Evolutionary conservation across 1,139 yeast species (phyloP).

Genomic region (Nakaseomyces uthaithaninus): DNA sequence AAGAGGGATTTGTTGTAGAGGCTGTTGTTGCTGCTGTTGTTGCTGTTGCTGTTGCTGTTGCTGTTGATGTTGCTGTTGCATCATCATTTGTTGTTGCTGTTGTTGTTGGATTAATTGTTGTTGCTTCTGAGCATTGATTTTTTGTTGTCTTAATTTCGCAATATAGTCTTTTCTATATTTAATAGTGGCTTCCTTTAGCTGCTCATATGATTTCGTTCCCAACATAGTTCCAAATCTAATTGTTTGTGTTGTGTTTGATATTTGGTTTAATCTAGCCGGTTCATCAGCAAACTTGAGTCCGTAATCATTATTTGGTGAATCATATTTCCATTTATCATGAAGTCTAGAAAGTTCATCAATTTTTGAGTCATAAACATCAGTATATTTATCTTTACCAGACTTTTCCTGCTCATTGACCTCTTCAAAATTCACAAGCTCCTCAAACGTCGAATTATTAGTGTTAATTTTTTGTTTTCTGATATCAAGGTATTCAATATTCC

Average conservation of each 20-base stretch:
- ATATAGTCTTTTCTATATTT: conserved; percentile 47
- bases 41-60: conserved; percentile 9
- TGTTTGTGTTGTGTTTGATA: conserved; percentile 79
- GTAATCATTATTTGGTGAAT: conserved; percentile 49
- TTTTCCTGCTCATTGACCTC: conserved; percentile 27
- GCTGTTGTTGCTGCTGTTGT: conserved; percentile 1
- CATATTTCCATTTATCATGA: conserved; percentile 70
- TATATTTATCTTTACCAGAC: conserved; percentile 19
- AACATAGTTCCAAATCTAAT: conserved; percentile 90
- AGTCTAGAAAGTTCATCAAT: conserved; percentile 48
- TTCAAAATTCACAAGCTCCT: conserved; percentile 26
- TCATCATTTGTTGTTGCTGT: conserved; percentile 19
- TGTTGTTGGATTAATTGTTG: conserved; percentile 26
- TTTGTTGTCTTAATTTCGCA: conserved; percentile 35
- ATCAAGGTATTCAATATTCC: conserved; percentile 65
- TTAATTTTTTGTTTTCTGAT: conserved; percentile 38
- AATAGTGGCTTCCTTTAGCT: conserved; percentile 39
- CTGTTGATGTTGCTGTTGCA: conserved; percentile 17
- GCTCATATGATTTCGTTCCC: conserved; percentile 77
- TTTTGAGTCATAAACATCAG: conserved; percentile 50
- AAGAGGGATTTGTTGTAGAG: conserved; percentile 3
- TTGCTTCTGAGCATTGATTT: conserved; percentile 31
- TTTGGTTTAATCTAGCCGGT: conserved; percentile 67
- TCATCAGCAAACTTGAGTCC: conserved; percentile 53
- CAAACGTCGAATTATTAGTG: conserved; percentile 27